Evolutionary conservation across 345 rosid species (phyloP).

Genomic region (Citrus sinensis): DNA sequence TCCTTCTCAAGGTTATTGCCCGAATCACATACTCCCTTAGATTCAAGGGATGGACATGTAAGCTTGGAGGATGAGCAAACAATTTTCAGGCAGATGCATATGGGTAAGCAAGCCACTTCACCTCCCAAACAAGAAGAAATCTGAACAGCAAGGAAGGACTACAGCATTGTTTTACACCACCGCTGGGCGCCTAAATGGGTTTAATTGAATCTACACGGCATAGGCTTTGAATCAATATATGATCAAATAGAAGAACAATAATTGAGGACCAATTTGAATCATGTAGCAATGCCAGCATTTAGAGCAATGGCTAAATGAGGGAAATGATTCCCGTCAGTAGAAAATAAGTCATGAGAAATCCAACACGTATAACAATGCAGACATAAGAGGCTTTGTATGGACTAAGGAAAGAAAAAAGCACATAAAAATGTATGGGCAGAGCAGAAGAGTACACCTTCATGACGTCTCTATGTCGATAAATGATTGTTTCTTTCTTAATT

Average conservation of each 20-base stretch:
- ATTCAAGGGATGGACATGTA: neutral
- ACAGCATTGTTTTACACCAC: constrained; percentile 67
- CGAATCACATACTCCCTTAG: neutral
- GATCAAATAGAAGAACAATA: neutral
- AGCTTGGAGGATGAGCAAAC: neutral
- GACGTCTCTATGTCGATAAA: too few species aligned
- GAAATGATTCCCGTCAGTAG: too few species aligned
- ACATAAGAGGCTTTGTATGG: too few species aligned
- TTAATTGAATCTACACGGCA: constrained; percentile 60
- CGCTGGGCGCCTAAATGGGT: constrained; percentile 93
- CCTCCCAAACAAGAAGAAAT: constrained; percentile 66
- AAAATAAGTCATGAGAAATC: too few species aligned
- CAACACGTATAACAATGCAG: too few species aligned
- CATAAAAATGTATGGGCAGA: too few species aligned
- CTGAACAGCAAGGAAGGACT: constrained; percentile 78
- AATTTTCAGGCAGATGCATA: neutral
- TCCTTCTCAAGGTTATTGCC: neutral
- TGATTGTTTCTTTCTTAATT: too few species aligned
- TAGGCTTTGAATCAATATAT: constrained; percentile 4
- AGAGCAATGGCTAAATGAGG: too few species aligned
- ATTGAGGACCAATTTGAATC: too few species aligned
- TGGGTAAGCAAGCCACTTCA: neutral
- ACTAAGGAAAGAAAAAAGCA: too few species aligned
- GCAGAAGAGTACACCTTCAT: too few species aligned
- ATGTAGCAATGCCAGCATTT: too few species aligned